Percentiles rank a stretch among this genome's conserved stretches.
These are phyloP conservation scores for Symbiodinium pilosum DNA, from an alignment of 73 alveolate genomes.

Conservation along the genomic window DNA sequence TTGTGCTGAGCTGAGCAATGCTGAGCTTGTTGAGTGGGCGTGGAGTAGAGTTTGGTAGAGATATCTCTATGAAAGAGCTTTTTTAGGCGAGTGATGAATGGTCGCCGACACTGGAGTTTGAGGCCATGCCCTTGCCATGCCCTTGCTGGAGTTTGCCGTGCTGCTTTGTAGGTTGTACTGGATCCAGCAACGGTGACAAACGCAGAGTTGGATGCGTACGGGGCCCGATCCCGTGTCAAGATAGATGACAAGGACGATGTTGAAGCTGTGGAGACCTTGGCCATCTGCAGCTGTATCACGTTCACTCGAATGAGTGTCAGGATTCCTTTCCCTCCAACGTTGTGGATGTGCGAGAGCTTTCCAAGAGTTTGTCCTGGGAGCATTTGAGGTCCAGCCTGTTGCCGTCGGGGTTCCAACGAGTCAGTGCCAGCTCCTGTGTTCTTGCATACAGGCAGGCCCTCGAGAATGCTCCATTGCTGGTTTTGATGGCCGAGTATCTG, in stretches of 20 bases:
- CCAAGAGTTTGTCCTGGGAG: constrained; percentile 83
- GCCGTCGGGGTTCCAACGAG: background rate
- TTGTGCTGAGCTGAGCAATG: background rate
- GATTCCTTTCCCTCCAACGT: constrained; percentile 71
- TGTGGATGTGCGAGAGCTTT: constrained; percentile 78
- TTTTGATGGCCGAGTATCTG: constrained; percentile 80
- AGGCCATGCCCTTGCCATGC: background rate
- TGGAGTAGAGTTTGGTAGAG: background rate
- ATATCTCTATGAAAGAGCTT: background rate
- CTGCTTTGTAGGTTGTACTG: constrained; percentile 5
- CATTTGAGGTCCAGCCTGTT: constrained; percentile 33
- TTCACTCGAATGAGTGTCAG: background rate
- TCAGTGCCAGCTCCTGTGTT: too few relatives aligned
- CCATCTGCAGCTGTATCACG: too few relatives aligned
- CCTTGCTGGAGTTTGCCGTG: background rate
- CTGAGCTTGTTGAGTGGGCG: too few relatives aligned
- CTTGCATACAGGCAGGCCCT: constrained; percentile 36
- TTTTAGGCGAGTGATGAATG: constrained; percentile 73
- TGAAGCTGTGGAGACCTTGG: too few relatives aligned
- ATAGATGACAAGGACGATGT: constrained; percentile 75
- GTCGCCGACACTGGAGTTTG: constrained; percentile 87
- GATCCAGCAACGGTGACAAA: constrained; percentile 29
- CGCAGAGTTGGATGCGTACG: constrained; percentile 70
- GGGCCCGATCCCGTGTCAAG: constrained; percentile 56
- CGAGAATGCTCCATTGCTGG: constrained; percentile 78